Evolutionary conservation across 2,329 filamentous ascomycete genomes (phyloP).

Genomic region (Penicillium griseofulvum): DNA sequence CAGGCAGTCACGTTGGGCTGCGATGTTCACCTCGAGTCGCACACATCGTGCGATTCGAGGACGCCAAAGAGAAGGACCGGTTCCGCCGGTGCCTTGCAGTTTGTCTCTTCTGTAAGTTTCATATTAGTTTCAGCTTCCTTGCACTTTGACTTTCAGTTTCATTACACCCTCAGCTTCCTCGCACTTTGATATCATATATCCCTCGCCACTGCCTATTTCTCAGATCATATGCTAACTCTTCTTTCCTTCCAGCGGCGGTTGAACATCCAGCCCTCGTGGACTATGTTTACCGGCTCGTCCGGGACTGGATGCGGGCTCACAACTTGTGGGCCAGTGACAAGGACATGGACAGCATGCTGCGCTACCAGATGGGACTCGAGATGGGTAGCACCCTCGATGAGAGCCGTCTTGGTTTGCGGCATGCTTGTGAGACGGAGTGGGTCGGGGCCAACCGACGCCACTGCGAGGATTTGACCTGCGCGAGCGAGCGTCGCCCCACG

Average conservation of each 20-base stretch:
- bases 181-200: neutral
- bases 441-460: constrained; percentile 23
- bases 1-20: constrained; percentile 5
- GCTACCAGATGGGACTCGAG: constrained; percentile 27
- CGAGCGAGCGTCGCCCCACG: constrained; percentile 17
- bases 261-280: constrained; percentile 25
- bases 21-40: constrained; percentile 27
- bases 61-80: constrained; percentile 29
- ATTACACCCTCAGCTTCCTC: neutral
- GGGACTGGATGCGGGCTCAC: constrained; percentile 27
- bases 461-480: constrained; percentile 28
- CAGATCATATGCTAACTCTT: constrained; percentile 3
- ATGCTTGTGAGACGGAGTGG: constrained; percentile 38
- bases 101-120: constrained; percentile 30
- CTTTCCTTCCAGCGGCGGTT: constrained; percentile 21
- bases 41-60: constrained; percentile 22
- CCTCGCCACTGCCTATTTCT: neutral
- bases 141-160: neutral
- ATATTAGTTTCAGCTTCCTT: neutral
- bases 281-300: constrained; percentile 37
- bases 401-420: constrained; percentile 19
- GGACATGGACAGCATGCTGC: constrained; percentile 21
- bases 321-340: constrained; percentile 5
- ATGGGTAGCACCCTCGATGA: constrained; percentile 17
- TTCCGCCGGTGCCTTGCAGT: constrained; percentile 36